phyloP scores from a whole-genome alignment of 2,329 filamentous ascomycete species.

The Xylaria sp. region DNA sequence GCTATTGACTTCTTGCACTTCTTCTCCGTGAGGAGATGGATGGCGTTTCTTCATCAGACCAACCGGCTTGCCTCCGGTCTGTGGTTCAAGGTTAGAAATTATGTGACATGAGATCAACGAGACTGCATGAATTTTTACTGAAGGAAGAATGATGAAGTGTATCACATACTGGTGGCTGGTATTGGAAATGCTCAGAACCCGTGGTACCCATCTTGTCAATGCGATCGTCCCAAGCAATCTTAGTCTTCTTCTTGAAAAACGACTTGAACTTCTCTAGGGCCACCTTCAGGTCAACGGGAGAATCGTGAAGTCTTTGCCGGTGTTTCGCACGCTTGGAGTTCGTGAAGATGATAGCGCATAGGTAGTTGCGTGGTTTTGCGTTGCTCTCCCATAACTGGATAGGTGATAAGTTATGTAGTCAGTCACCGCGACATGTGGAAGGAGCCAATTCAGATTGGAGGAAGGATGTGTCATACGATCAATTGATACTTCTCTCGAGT shows the following conservation, averaged over 20 bases:
- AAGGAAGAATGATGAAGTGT: not conserved
- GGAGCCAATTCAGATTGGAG: not conserved
- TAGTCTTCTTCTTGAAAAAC: slow-evolving; percentile 69
- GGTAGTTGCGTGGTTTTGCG: slow-evolving; percentile 68
- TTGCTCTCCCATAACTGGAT: slow-evolving; percentile 76
- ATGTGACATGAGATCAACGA: not conserved
- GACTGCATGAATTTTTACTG: not conserved
- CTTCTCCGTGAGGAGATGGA: not conserved
- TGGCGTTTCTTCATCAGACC: slow-evolving; percentile 40
- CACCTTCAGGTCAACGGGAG: slow-evolving; percentile 53
- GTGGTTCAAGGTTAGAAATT: slow-evolving; percentile 10
- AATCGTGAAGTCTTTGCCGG: slow-evolving; percentile 54
- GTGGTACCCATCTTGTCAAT: slow-evolving; percentile 52
- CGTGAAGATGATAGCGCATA: slow-evolving; percentile 65
- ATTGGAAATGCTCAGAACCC: slow-evolving; percentile 54
- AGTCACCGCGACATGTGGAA: not conserved
- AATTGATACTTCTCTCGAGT: slow-evolving; percentile 69
- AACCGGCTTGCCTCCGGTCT: slow-evolving; percentile 55
- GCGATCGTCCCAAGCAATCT: slow-evolving; percentile 69
- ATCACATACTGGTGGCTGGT: slow-evolving; percentile 59
- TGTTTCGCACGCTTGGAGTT: slow-evolving; percentile 52
- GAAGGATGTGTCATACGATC: slow-evolving; percentile 59
- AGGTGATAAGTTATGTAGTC: not conserved
- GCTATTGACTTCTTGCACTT: not conserved
- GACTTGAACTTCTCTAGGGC: slow-evolving; percentile 64